These are phyloP conservation scores for Omphalotus olearius DNA, from an alignment of 1,284 basidiomycete species.

Conservation along the genomic window DNA sequence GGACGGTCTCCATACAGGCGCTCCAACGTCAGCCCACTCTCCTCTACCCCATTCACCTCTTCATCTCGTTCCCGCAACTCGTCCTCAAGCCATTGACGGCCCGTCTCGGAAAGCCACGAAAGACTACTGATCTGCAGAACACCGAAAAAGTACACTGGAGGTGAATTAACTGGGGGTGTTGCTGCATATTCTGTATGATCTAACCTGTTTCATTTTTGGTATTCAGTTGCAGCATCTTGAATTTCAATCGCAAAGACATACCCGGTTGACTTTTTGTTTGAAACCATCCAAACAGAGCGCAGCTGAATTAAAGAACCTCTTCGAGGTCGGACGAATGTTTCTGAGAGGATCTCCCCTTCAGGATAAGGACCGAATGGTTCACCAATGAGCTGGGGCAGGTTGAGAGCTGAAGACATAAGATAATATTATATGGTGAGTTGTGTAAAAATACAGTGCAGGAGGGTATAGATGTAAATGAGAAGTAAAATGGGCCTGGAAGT, in stretches of 20 bases:
- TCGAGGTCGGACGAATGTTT: neutral
- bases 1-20: conserved; percentile 27
- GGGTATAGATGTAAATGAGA: too few species aligned
- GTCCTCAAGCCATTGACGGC: conserved; percentile 30
- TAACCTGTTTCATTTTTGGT: neutral
- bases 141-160: conserved; percentile 40
- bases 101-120: conserved; percentile 42
- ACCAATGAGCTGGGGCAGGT: conserved; percentile 24
- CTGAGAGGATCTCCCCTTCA: neutral
- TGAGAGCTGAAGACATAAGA: too few species aligned
- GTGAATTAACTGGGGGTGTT: neutral
- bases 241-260: neutral
- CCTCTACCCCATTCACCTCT: conserved; percentile 20
- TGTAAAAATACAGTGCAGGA: too few species aligned
- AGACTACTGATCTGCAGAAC: conserved; percentile 38
- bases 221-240: neutral
- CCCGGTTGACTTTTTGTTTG: conserved; percentile 2
- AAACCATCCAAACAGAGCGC: conserved; percentile 3
- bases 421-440: too few species aligned
- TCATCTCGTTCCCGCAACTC: conserved; percentile 38
- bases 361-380: conserved; percentile 11
- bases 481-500: too few species aligned
- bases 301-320: neutral
- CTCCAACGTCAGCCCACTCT: conserved; percentile 29
- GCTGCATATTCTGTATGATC: conserved; percentile 6